Evolutionary conservation across 352 stramenopile genomes (phyloP), one percentile per base, ranked within the genome.

Genomic region (Globisporangium camurandrum): DNA sequence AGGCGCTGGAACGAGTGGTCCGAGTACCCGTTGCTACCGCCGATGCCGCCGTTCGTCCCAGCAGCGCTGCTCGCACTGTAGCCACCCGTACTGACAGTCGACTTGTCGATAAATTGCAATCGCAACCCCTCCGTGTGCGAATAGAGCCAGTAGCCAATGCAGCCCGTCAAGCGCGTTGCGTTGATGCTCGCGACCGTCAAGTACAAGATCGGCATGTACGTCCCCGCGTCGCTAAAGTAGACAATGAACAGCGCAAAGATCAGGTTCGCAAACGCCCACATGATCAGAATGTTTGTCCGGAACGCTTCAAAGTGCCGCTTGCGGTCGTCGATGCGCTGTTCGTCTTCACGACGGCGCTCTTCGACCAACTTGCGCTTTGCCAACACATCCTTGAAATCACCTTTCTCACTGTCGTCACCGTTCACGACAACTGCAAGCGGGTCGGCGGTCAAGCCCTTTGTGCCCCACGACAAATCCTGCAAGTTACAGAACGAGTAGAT

Each of bases 401-500:
- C 75, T 43, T 87, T 88, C 40, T 88, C 80, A 0, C 68, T 67
- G 23, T 89, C 75, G 28, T 89, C 76, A 3, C 66, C 46, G 0
- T 58, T 56, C 2, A 52, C 56, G 39, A 76, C 8, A 8, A 34
- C 51, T 1, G 69, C 59, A 16, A 72, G 43, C n/a, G 77, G 75
- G 40, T 88, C 78, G 23, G 78, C 59, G 26, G 73, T 49, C 1
- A 92, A 53, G 0, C 84, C 84, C 44, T 89, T 90, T 1, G 81
- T 95, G 8, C 84, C 84, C 84, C 84, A 95, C 14, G 77, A 92
- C 46, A 95, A 63, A 50, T 95, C 77, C 28, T 95, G 82, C 26
- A 95, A 63, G 66, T 93, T 93, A 52, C 78, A 94, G 61, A 92
- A 93, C 46, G 80, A 91, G 75, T 93, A 95, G 50, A 95, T 88